phyloP scores from a whole-genome alignment of 2,329 filamentous ascomycete species.

The Ceratocystiopsis brevicomis region DNA sequence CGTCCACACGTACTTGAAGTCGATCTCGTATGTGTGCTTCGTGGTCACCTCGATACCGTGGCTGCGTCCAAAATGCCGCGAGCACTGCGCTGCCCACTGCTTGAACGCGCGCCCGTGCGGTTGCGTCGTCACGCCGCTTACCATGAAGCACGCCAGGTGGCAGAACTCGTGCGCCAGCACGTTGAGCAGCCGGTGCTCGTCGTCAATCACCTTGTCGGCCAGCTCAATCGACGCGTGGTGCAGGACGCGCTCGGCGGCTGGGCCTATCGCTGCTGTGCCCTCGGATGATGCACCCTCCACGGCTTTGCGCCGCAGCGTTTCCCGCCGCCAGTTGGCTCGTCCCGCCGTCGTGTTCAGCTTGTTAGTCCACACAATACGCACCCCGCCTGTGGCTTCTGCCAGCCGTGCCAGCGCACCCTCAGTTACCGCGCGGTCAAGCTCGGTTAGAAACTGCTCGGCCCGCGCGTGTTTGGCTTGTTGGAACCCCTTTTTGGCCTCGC shows the following conservation, averaged over 20 bases:
- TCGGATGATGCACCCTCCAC: neutral
- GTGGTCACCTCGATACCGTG: slow-evolving; percentile 65
- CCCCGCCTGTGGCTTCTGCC: slow-evolving; percentile 45
- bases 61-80: slow-evolving; percentile 30
- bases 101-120: slow-evolving; percentile 13
- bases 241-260: slow-evolving; percentile 15
- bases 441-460: slow-evolving; percentile 42
- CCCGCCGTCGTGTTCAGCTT: slow-evolving; percentile 68
- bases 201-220: slow-evolving; percentile 70
- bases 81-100: slow-evolving; percentile 20
- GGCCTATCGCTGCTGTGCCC: neutral
- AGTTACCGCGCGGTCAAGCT: slow-evolving; percentile 50
- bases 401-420: slow-evolving; percentile 38
- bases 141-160: slow-evolving; percentile 81
- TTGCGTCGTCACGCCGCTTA: slow-evolving; percentile 31
- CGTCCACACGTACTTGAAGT: slow-evolving; percentile 80
- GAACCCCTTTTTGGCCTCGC: slow-evolving; percentile 39
- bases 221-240: slow-evolving; percentile 71
- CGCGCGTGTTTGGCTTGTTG: slow-evolving; percentile 40
- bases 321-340: slow-evolving; percentile 51
- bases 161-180: slow-evolving; percentile 95
- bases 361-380: slow-evolving; percentile 55
- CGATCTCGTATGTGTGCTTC: slow-evolving; percentile 75
- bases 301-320: slow-evolving; percentile 24
- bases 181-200: slow-evolving; percentile 61